Base-by-base conservation (phyloP, 73 alveolate genomes). In the Tetrahymena borealis region DNA sequence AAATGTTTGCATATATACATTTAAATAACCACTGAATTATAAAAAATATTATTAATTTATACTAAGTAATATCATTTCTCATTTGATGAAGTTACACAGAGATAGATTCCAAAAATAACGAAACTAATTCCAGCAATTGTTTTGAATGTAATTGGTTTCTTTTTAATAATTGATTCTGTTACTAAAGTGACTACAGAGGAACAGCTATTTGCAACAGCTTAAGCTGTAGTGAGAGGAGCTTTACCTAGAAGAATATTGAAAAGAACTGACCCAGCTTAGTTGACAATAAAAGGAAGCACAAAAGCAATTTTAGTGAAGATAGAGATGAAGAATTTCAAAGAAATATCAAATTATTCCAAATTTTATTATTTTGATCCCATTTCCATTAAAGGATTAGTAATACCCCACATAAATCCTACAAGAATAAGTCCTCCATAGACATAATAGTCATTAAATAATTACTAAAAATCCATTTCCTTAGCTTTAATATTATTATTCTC, bases 401-500 rank as follows among this genome's bases (percentile, higher is more conserved):
- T 40, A 24, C 98, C 98, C 98, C 98, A 96, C 38, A 96, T 40
- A 13, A 90, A 18, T 36, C 98, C 98, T 9, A 96, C 98, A 13
- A 93, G 41, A 31, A 93, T 32, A 33, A 93, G 91, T 1, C 95
- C 95, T 12, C 85, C 85, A n/a, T 60, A 60, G 28, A 60, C 85
- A n/a, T 60, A 60, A n/a, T 60, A 60, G n/a, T 60, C 85, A 60
- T 60, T 60, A n/a, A 60, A 60, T 1, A 60, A 28, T 28, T 13
- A 13, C 13, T 60, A 60, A n/a, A 60, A 60, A 60, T 60, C 85
- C 85, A 60, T 60, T 18, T 60, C 85, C 28, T 60, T 60, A 60
- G 31, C 28, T n/a, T n/a, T n/a, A n/a, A n/a, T n/a, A n/a, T n/a
- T 60, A 0, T 60, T n/a, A 24, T 4, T n/a, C 28, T 9, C 43